Evolutionary conservation across 1,284 basidiomycete genomes (phyloP).

Genomic region (Somion occarium): DNA sequence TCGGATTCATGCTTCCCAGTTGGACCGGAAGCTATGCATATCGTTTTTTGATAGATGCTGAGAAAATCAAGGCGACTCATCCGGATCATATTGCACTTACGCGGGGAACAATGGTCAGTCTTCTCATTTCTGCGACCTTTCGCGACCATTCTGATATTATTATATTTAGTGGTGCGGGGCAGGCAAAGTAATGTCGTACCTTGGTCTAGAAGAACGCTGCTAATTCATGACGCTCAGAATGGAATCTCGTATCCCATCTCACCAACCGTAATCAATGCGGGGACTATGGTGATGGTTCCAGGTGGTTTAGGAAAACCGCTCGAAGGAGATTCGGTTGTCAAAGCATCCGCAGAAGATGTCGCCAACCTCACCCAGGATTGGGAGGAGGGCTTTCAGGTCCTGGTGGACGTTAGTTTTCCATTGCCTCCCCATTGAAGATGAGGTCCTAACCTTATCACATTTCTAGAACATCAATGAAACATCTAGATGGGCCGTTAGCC

Average conservation of each 20-base stretch:
- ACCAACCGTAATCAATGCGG: background rate
- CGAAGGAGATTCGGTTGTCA: background rate
- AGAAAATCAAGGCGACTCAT: conserved; percentile 24
- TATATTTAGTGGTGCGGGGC: background rate
- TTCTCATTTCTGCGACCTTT: no score
- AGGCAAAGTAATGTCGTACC: background rate
- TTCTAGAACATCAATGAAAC: background rate
- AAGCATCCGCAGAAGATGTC: background rate
- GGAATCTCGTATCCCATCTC: background rate
- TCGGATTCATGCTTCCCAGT: conserved; percentile 27
- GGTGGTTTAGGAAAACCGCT: background rate
- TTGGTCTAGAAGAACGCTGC: background rate
- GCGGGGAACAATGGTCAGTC: background rate
- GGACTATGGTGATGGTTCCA: background rate
- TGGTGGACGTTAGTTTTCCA: background rate
- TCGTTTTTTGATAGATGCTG: conserved; percentile 31
- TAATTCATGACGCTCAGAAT: background rate
- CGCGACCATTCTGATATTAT: no score
- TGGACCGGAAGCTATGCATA: conserved; percentile 42
- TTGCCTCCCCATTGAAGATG: no score
- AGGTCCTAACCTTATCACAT: background rate
- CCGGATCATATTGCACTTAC: conserved; percentile 9
- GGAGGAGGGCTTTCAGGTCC: background rate
- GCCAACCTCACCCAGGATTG: background rate
- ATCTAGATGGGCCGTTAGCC: conserved; percentile 37